Conservation (phyloP, 257 asterid genomes). For the Penstemon eatonii region DNA sequence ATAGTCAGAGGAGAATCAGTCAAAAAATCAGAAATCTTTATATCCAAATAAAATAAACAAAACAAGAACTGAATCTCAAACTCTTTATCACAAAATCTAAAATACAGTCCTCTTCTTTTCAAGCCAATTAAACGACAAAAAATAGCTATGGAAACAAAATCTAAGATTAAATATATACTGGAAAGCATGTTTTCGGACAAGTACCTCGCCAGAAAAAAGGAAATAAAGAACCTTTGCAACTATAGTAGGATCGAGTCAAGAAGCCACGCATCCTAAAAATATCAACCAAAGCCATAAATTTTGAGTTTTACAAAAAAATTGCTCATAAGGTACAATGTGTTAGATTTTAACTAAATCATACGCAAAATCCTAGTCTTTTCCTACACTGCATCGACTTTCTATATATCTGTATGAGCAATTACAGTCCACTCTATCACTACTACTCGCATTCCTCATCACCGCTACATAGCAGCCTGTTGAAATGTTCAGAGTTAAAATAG, state of each 20-base stretch:
- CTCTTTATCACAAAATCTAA: no score
- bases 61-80: no score
- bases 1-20: no score
- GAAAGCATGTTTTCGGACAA: background rate
- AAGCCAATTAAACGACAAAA: no score
- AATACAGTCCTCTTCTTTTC: no score
- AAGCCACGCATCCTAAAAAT: constrained; percentile 40
- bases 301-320: background rate
- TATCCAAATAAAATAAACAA: no score
- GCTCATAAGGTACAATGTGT: background rate
- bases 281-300: background rate
- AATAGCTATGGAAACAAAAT: no score
- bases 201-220: constrained; percentile 42
- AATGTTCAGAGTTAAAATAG: no score
- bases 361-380: constrained; percentile 41
- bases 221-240: constrained; percentile 34
- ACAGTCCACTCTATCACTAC: constrained; percentile 41
- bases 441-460: no score
- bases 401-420: constrained; percentile 31
- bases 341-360: constrained; percentile 25
- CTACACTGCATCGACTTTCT: constrained; percentile 36
- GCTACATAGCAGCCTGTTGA: no score
- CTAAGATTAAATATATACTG: no score
- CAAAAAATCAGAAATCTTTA: no score
- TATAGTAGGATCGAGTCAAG: constrained; percentile 43